Evolutionary conservation across 352 stramenopile species (phyloP).

Genomic region (Phytophthora tentaculata): DNA sequence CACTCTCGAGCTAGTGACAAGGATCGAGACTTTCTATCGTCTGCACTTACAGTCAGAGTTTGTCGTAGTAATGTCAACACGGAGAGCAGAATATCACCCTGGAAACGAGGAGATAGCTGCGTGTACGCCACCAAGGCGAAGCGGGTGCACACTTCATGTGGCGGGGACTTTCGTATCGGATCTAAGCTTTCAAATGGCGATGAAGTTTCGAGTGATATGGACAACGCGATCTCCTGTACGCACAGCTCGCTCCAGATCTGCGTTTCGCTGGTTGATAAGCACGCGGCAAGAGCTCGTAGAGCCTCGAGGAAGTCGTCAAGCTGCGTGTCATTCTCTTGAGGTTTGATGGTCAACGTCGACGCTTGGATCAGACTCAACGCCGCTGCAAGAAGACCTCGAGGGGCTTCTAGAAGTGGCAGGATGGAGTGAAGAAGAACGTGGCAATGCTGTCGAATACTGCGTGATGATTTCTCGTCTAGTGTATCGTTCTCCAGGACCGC

Average conservation of each 20-base stretch:
- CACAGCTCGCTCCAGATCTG: constrained; percentile 64
- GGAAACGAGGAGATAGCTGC: constrained; percentile 53
- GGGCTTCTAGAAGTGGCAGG: constrained; percentile 40
- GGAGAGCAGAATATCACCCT: constrained; percentile 66
- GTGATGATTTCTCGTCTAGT: constrained; percentile 24
- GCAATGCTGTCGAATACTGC: constrained; percentile 44
- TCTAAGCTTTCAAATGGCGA: constrained; percentile 7
- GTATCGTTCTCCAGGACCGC: constrained; percentile 16
- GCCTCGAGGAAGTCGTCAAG: constrained; percentile 22
- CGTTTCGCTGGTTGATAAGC: constrained; percentile 36
- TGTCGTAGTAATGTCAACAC: constrained; percentile 59
- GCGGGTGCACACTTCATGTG: constrained; percentile 43
- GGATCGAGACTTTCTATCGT: constrained; percentile 14
- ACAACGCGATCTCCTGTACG: constrained; percentile 58
- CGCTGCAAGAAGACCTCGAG: constrained; percentile 19
- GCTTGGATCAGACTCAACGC: constrained; percentile 24
- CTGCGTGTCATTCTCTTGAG: constrained; percentile 9
- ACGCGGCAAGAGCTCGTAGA: constrained; percentile 32
- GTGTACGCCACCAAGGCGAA: constrained; percentile 65
- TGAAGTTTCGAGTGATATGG: constrained; percentile 37
- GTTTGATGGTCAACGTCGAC: constrained; percentile 9
- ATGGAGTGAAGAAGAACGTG: constrained; percentile 59
- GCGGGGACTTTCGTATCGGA: constrained; percentile 10
- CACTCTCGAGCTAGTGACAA: constrained; percentile 53
- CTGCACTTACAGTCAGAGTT: constrained; percentile 21